These are phyloP conservation scores for Aspergillus caelatus DNA, from an alignment of 2,329 filamentous ascomycete genomes.

Conservation along the genomic window DNA sequence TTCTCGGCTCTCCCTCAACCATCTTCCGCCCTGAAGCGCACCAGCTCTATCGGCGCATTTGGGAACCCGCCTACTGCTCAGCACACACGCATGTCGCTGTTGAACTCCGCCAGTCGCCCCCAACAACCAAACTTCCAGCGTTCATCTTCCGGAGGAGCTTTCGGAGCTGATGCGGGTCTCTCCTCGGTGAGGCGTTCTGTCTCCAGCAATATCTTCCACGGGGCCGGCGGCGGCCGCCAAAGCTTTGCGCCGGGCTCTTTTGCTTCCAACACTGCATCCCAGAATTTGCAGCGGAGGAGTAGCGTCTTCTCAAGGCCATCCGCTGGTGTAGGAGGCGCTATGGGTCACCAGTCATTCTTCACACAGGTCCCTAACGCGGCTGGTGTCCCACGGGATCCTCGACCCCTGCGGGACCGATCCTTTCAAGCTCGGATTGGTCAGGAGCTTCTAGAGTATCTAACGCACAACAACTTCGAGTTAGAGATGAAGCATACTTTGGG, in stretches of 20 bases:
- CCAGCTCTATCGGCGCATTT: slow-evolving; percentile 73
- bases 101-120: slow-evolving; percentile 79
- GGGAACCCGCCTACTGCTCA: slow-evolving; percentile 66
- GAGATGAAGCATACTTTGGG: slow-evolving; percentile 96
- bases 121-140: slow-evolving; percentile 86
- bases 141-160: slow-evolving; percentile 72
- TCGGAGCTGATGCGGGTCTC: slow-evolving; percentile 76
- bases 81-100: slow-evolving; percentile 82
- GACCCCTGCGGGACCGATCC: slow-evolving; percentile 77
- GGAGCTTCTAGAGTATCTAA: slow-evolving; percentile 88
- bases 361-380: slow-evolving; percentile 80
- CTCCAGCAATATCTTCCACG: slow-evolving; percentile 66
- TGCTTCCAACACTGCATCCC: slow-evolving; percentile 57
- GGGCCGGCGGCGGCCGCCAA: slow-evolving; percentile 66
- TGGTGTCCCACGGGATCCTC: slow-evolving; percentile 81
- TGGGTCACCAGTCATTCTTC: slow-evolving; percentile 90
- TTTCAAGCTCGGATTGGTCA: slow-evolving; percentile 83
- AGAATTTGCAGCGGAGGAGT: slow-evolving; percentile 68
- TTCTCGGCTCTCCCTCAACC: slow-evolving; percentile 89
- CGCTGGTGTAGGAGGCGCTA: slow-evolving; percentile 57
- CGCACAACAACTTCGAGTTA: slow-evolving; percentile 93
- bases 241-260: slow-evolving; percentile 66
- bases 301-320: slow-evolving; percentile 82
- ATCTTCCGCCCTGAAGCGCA: slow-evolving; percentile 90
- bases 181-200: slow-evolving; percentile 82